phyloP scores from a whole-genome alignment of 2,329 filamentous ascomycete genomes.

The Fusarium sp. region DNA sequence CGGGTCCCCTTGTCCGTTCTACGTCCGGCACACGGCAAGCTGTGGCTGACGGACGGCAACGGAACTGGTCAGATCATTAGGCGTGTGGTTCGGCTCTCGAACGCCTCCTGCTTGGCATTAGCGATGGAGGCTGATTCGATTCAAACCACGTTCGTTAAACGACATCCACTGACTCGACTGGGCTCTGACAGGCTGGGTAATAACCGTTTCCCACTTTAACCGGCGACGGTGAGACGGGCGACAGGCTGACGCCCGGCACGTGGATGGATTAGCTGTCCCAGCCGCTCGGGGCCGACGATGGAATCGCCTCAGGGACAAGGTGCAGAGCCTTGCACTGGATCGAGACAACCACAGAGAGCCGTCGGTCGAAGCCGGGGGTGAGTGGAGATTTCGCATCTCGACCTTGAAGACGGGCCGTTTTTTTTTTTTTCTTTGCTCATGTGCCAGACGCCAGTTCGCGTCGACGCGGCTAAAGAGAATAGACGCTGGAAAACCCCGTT shows the following conservation, averaged over 20 bases:
- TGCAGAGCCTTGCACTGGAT: neutral
- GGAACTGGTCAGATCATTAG: constrained; percentile 19
- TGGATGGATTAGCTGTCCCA: constrained; percentile 6
- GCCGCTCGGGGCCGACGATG: constrained; percentile 15
- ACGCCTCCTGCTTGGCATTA: neutral
- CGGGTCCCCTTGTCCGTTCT: neutral
- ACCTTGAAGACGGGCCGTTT: constrained; percentile 16
- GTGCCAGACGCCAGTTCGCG: neutral
- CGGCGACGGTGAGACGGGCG: neutral
- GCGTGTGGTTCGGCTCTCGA: constrained; percentile 15
- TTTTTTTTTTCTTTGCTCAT: constrained; percentile 11
- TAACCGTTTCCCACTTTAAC: constrained; percentile 8
- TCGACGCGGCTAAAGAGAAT: constrained; percentile 4
- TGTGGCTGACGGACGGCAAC: constrained; percentile 10
- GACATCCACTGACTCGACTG: neutral
- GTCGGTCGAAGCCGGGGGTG: constrained; percentile 2
- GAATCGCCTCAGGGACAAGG: constrained; percentile 4
- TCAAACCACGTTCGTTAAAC: neutral
- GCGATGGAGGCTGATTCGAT: neutral
- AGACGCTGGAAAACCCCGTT: neutral
- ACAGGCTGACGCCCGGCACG: constrained; percentile 8
- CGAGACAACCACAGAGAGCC: neutral
- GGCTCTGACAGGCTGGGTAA: constrained; percentile 12
- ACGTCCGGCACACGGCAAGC: constrained; percentile 5
- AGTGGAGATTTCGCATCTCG: constrained; percentile 6